Conservation (phyloP, 1,284 basidiomycete species). For the Rhodotorula sp. region DNA sequence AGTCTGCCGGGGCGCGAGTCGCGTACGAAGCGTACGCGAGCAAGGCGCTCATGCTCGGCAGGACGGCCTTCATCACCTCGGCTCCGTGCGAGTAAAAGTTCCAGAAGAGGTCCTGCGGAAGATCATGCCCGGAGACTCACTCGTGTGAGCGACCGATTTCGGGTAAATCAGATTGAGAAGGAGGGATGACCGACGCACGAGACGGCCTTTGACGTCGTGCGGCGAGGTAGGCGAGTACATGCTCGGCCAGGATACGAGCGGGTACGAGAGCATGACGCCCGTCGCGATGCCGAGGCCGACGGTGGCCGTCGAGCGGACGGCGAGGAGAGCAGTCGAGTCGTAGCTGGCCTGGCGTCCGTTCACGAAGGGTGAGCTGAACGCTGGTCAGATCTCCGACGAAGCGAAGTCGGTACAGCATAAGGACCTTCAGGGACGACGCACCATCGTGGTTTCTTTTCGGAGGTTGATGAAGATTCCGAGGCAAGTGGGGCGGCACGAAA, state of each 20-base stretch:
- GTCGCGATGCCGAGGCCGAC: neutral
- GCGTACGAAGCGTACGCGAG: slow-evolving; percentile 6
- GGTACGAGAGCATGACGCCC: slow-evolving; percentile 1
- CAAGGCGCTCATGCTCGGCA: neutral
- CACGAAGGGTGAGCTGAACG: neutral
- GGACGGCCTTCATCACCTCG: neutral
- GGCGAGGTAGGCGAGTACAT: neutral
- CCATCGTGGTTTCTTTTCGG: neutral
- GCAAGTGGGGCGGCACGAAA: too few species aligned
- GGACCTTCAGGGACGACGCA: too few species aligned
- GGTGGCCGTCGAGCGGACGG: neutral
- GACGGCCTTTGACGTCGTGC: neutral
- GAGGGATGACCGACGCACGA: neutral
- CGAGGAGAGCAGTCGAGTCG: neutral
- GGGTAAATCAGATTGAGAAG: too few species aligned
- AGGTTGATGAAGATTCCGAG: too few species aligned
- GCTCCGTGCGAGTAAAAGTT: slow-evolving; percentile 11
- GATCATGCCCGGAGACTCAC: neutral
- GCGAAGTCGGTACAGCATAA: too few species aligned
- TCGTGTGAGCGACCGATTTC: too few species aligned
- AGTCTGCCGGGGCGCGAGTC: neutral
- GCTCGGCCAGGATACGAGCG: neutral
- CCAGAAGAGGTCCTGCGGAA: neutral
- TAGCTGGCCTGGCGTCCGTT: neutral
- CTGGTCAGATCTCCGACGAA: neutral